Conservation (phyloP, 1,139 yeast genomes). For the Yamadazyma atlantica region DNA sequence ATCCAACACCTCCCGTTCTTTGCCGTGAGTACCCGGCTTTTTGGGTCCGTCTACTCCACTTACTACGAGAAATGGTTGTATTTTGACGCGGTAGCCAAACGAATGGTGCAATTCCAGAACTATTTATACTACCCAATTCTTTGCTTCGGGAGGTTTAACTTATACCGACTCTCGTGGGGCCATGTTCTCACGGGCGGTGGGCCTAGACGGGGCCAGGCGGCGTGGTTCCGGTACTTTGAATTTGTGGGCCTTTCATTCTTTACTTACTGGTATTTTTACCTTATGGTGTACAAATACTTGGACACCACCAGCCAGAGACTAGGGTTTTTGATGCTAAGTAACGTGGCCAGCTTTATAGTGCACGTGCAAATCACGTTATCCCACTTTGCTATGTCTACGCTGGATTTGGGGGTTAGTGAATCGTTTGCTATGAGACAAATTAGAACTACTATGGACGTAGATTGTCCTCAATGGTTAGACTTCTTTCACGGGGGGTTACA, state of each 20-base stretch:
- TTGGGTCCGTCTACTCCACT: constrained; percentile 71
- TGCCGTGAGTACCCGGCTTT: constrained; percentile 74
- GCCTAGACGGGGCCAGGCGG: constrained; percentile 78
- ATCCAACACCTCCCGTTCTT: constrained; percentile 91
- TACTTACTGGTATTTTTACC: constrained; percentile 78
- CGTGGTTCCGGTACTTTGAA: constrained; percentile 83
- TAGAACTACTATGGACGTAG: constrained; percentile 93
- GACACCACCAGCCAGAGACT: constrained; percentile 53
- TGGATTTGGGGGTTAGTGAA: constrained; percentile 80
- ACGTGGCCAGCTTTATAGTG: constrained; percentile 80
- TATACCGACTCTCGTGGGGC: constrained; percentile 79
- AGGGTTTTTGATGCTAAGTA: constrained; percentile 68
- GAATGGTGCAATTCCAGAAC: constrained; percentile 62
- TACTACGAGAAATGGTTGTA: constrained; percentile 67
- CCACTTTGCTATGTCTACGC: constrained; percentile 92
- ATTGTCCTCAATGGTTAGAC: constrained; percentile 91
- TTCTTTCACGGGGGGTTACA: constrained; percentile 91
- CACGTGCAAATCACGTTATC: constrained; percentile 90
- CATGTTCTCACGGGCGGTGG: constrained; percentile 72
- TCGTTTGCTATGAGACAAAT: constrained; percentile 80
- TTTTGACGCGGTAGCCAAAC: constrained; percentile 66
- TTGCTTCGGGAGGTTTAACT: constrained; percentile 81
- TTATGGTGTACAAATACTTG: constrained; percentile 52
- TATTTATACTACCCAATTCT: constrained; percentile 76
- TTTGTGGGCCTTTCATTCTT: constrained; percentile 65